Evolutionary conservation across 106 monocot genomes (phyloP), one percentile per base, ranked within the genome.

Genomic region (Allium cepa): DNA sequence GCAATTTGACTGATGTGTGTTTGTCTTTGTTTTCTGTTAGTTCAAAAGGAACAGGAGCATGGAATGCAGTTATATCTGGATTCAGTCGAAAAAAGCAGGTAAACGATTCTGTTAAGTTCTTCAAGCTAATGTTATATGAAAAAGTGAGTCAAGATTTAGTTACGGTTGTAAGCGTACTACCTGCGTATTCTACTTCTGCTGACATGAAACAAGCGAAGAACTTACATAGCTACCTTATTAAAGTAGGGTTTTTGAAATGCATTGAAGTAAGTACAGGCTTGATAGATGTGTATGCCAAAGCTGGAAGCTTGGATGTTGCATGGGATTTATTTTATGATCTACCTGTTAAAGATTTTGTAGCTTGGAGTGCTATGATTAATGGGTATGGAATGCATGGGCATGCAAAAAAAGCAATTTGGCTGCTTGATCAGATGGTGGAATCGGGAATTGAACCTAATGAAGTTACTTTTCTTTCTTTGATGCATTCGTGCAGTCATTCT

Each of bases 1-100:
- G 80, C 47, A 72, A 64, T 16, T 22, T 49, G 46, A 81, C 63
- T 55, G 66, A 66, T 15, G 56, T 76, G 49, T 57, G 76, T 26
- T 71, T 26, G 15, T 46, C 17, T 16, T 56, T 85, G 45, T 85
- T 91, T 60, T 13, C 46, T 0, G 51, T 8, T 10, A 56, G 90
- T 2, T 87, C 87, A 17, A 71, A 55, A 69, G 72, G 78, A 77
- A 77, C 81, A 0, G 79, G 68, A 17, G 78, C 91, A 69, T 91
- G 90, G 90, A 95, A 87, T 72, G 81, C 91, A 15, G 14, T 88
- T 7, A 79, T 95, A 18, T 87, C 90, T 5, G 81, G 81, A 10
- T 79, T 67, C 75, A 58, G 68, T 16, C 71, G 60, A 59, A 79
- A 76, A 49, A 62, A 72, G 36, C 26, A 46, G 11, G 36, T 75